Base-by-base conservation (phyloP, 2,329 filamentous ascomycete species). In the Penicillium fuscoglaucum region DNA sequence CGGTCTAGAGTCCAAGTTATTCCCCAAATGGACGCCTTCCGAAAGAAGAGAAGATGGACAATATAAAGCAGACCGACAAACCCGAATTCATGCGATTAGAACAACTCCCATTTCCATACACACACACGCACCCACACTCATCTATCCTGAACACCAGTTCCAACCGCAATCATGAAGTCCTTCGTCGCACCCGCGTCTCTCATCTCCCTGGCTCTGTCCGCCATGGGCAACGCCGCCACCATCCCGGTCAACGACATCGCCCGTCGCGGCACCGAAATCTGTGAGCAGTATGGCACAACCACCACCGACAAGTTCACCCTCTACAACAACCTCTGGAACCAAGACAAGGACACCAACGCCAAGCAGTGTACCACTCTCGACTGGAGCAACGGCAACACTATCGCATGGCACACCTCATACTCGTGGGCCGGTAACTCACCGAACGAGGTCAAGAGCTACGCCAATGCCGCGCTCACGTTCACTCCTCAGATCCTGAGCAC, bases 301-400 rank as follows among this genome's bases (percentile, higher is more conserved):
- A 64, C 68, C 1, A 74, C 73, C 0, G 77, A 76, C 35, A 72
- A 70, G 41, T 83, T 79, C 69, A 82, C 74, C 46, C 64, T 84
- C 55, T 83, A 82, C 72, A 81, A 83, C 67, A 79, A 83, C 71
- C 79, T 82, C 62, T 84, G 82, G 82, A 80, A 80, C 28, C 52
- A 72, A 45, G 66, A 59, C 15, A 57, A 74, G 26, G 76, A 74
- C 19, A 60, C 64, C 28, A 65, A 61, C 44, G 79, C 79, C 56
- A 71, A 62, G 40, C 79, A 81, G 66, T 80, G 79, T 70, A 78
- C 77, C 4, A 74, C 72, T 5, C 62, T 81, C 8, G 70, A 74
- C 64, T 71, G 69, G 12, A 64, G 74, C 44, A 72, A 61, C 49
- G 72, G 72, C 50, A 69, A 52, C 63, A 72, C 55, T 2, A 67